These are phyloP conservation scores for Syzygium grande DNA, from an alignment of 345 rosid genomes.

Conservation along the genomic window DNA sequence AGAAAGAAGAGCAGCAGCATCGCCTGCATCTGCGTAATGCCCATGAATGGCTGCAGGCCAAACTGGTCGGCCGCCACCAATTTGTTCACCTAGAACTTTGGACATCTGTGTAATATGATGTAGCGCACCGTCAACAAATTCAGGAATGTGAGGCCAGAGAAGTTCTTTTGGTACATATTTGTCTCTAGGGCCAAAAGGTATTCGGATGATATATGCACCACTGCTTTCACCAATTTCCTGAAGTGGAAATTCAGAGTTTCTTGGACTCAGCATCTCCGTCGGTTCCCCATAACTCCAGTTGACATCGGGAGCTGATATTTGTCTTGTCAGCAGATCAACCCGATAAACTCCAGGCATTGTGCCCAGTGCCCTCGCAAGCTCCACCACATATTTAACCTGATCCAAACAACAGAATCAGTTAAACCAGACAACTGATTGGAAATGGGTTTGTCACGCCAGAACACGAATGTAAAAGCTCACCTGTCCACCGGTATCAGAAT, in stretches of 20 bases:
- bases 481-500: conserved; percentile 30
- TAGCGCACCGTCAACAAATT: conserved; percentile 98
- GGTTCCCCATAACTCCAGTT: conserved; percentile 97
- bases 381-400: conserved; percentile 52
- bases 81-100: conserved; percentile 90
- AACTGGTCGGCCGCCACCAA: conserved; percentile 76
- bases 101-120: conserved; percentile 91
- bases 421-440: background rate
- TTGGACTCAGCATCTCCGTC: conserved; percentile 79
- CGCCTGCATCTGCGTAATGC: conserved; percentile 99
- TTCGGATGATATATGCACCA: conserved; percentile 86
- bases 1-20: conserved; percentile 84
- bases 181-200: conserved; percentile 91
- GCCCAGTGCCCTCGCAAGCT: conserved; percentile 49
- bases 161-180: conserved; percentile 82
- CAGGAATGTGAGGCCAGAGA: conserved; percentile 93
- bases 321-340: conserved; percentile 49
- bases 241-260: conserved; percentile 43
- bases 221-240: conserved; percentile 97
- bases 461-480: background rate
- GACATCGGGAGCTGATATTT: conserved; percentile 34
- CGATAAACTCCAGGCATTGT: conserved; percentile 49
- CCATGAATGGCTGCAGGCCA: conserved; percentile 99
- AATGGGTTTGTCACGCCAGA: background rate
- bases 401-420: background rate